Evolutionary conservation across 2,329 filamentous ascomycete species (phyloP), one percentile per base, ranked within the genome.

Genomic region (Cercospora sp.): DNA sequence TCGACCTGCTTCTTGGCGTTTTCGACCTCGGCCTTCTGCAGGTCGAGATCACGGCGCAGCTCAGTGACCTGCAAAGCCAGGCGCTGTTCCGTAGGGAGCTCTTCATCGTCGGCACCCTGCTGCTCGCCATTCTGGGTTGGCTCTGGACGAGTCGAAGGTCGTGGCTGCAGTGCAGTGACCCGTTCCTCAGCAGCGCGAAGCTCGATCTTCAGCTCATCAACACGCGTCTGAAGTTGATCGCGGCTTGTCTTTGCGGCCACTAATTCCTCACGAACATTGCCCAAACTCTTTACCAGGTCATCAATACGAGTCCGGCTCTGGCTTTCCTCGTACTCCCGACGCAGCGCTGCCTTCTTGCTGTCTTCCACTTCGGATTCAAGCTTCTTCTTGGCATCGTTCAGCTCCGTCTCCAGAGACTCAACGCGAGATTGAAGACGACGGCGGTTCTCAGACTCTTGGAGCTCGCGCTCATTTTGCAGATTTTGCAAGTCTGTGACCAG

Each of bases 301-400:
- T 99, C 94, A 69, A 98, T 95, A 62, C 94, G 89, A 79, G 93
- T 95, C 78, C 97, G 93, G 61, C 87, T 89, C 78, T 98, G 93
- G 72, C 93, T 90, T 51, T 90, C 88, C 69, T 99, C 95, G 71
- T 92, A 97, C 76, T 98, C 94, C 75, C 96, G 93, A 66, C 94
- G 89, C 61, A 95, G 84, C 68, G 91, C 86, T 36, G 91, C 83
- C 78, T 96, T 94, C 84, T 94, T 96, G 72, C 85, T 88, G 71
- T 97, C 94, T 69, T 97, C 93, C 0, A 89, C 80, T 76, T 97
- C 94, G 28, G 93, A 89, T 2, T 90, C 88, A 2, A 98, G 84
- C 79, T 94, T 97, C 60, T 91, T 90, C 80, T 96, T 96, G 0
- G 89, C 90, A 2, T 88, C 86, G 63, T 87, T 86, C 5, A 99